Evolutionary conservation across 2,329 filamentous ascomycete genomes (phyloP).

Genomic region (Colletotrichum musicola): DNA sequence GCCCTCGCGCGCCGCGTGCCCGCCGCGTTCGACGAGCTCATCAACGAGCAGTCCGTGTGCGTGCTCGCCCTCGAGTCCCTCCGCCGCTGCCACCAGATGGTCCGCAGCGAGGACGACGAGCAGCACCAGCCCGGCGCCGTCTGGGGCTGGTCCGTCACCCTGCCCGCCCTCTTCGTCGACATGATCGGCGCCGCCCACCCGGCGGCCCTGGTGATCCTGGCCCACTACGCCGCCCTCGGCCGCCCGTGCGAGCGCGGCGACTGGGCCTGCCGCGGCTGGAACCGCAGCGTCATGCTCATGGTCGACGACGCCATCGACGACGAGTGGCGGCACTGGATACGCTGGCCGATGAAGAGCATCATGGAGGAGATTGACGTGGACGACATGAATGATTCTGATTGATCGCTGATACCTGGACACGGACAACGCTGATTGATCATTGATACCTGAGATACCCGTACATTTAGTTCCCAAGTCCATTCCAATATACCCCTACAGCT

Average conservation of each 20-base stretch:
- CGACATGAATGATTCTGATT: conserved; percentile 32
- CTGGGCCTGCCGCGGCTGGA: conserved; percentile 40
- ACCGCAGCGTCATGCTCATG: conserved; percentile 35
- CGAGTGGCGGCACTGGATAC: conserved; percentile 35
- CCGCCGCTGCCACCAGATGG: conserved; percentile 24
- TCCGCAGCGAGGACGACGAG: conserved; percentile 6
- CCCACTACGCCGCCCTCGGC: conserved; percentile 40
- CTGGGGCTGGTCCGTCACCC: conserved; percentile 38
- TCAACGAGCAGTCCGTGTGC: conserved; percentile 31
- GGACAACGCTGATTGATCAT: no score
- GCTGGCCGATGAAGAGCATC: conserved; percentile 40
- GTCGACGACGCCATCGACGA: conserved; percentile 33
- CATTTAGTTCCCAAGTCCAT: background rate
- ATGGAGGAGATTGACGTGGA: conserved; percentile 37
- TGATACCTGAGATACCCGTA: background rate
- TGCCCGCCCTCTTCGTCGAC: conserved; percentile 40
- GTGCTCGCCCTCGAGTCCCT: conserved; percentile 39
- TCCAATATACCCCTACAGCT: conserved; percentile 4
- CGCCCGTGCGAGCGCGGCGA: conserved; percentile 9
- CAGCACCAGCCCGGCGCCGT: background rate
- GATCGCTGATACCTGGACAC: background rate
- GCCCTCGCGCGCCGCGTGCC: conserved; percentile 33
- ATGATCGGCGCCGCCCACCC: conserved; percentile 35
- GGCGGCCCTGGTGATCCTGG: conserved; percentile 41
- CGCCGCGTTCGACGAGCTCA: conserved; percentile 19